Base-by-base conservation (phyloP, 2,329 filamentous ascomycete genomes). In the Paraphoma sp. region DNA sequence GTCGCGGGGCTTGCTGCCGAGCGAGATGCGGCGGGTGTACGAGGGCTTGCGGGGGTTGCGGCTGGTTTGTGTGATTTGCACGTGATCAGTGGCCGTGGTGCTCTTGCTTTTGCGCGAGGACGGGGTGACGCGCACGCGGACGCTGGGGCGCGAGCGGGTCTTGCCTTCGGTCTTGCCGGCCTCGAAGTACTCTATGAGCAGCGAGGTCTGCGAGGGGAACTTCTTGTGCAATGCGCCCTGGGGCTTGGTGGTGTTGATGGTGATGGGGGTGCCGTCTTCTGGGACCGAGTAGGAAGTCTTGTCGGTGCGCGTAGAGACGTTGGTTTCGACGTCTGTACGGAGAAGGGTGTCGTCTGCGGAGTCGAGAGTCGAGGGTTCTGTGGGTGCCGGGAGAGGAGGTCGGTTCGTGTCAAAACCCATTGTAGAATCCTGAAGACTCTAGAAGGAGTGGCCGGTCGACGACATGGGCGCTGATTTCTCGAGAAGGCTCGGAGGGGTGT, bases 101-200 rank as follows among this genome's bases (percentile, higher is more conserved):
- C 78, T 79, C 46, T 61, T 54, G 50, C 40, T 60, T 71, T 83
- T 87, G 75, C 82, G 84, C 63, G 79, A 80, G 23, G 83, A 83
- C 12, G 93, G 93, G 12, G 92, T 96, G 60, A 97, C 85, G 65
- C 88, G 86, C 51, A 92, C 89, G 66, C 89, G 82, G 51, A 97
- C 92, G 74, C 92, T 96, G 11, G 93, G 93, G 67, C 90, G 88
- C 68, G 90, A 89, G 67, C 87, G 85, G 33, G 82, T 80, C 70
- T 79, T 83, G 70, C 78, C 82, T 67, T 82, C 83, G 54, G 85
- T 80, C 76, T 91, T 93, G 61, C 89, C 87, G 65, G 88, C 91
- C 79, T 97, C 93, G 71, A 96, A 97, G 78, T 96, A 97, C 79
- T 97, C 93, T 70, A 97, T 97, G 69, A 97, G 83, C 64, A 97